Evolutionary conservation across 768 basidiomycete genomes (phyloP).

Genomic region (Tricholoma saponaceum): DNA sequence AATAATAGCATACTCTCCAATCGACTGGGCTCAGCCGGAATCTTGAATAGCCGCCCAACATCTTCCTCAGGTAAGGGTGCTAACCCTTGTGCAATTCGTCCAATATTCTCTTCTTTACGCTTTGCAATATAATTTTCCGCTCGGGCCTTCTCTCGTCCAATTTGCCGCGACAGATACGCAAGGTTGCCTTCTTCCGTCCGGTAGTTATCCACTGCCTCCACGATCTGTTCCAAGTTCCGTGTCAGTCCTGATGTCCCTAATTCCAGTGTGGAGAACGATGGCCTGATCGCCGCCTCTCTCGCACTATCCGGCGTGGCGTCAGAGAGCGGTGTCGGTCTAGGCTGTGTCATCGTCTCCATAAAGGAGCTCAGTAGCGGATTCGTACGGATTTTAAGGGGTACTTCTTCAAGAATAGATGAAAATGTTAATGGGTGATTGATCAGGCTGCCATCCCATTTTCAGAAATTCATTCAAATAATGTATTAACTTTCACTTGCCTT

Average conservation of each 20-base stretch:
- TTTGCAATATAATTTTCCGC: conserved; percentile 80
- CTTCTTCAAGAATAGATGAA: conserved; percentile 80
- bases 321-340: conserved; percentile 33
- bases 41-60: conserved; percentile 79
- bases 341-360: conserved; percentile 57
- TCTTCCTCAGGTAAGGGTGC: conserved; percentile 87
- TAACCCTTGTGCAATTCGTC: conserved; percentile 76
- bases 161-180: conserved; percentile 84
- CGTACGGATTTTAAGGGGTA: conserved; percentile 80
- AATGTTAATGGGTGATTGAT: conserved; percentile 80
- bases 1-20: conserved; percentile 82
- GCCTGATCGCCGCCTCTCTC: conserved; percentile 41
- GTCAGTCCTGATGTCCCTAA: conserved; percentile 67
- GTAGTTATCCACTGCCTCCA: conserved; percentile 82
- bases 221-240: conserved; percentile 77
- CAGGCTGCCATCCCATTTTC: conserved; percentile 45
- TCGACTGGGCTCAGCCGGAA: conserved; percentile 83
- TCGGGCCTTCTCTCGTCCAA: conserved; percentile 75
- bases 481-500: conserved; percentile 57
- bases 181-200: conserved; percentile 91
- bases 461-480: conserved; percentile 13
- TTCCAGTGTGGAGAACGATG: conserved; percentile 66
- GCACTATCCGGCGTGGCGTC: conserved; percentile 35
- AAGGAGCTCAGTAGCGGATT: conserved; percentile 80
- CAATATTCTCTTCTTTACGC: conserved; percentile 84